Evolutionary conservation across 805 yeast species (phyloP), one percentile per base, ranked within the genome.

Genomic region (Maudiozyma turicensis): DNA sequence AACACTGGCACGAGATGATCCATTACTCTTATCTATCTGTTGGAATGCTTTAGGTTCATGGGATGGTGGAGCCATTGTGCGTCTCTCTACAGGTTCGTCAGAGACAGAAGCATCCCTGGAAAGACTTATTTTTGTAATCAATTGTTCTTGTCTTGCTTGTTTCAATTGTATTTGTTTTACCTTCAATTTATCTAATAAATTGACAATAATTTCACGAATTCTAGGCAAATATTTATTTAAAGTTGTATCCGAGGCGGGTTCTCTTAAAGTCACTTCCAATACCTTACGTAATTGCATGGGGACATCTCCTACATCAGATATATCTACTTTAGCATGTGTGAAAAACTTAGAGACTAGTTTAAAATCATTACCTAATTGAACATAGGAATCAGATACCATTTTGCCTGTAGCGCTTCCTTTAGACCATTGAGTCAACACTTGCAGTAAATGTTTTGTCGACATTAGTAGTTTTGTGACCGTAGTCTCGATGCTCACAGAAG

Each of bases 341-440:
- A 91, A 90, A 3, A 95, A 86, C 51, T 87, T 76, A 26, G 90
- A 81, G 0, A 95, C 86, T 3, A 86, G 79, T 56, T 91, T 82
- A 72, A 89, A 93, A 65, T 91, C 97, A 60, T 90, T 93, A 0
- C 99, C 99, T 31, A 93, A 75, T 54, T 80, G 83, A 13, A 93
- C 99, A 64, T 88, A 93, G 3, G 89, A 85, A 58, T 89, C 87
- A 2, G 96, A 87, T 2, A 93, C 97, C 53, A 79, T 86, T 49
- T 78, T 78, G 43, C 90, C 98, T 28, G 82, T 75, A 6, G 87
- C 89, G n/a, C 77, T 74, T 26, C 78, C 80, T 52, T 79, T 74
- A 1, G 98, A 90, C 99, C 99, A 93, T 52, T 81, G 86, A 0
- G 95, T 87, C 46, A 93, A 70, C 14, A 86, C 76, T 58, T 87